Conservation (phyloP, 2,329 filamentous ascomycete genomes). For the Xylaria multiplex region DNA sequence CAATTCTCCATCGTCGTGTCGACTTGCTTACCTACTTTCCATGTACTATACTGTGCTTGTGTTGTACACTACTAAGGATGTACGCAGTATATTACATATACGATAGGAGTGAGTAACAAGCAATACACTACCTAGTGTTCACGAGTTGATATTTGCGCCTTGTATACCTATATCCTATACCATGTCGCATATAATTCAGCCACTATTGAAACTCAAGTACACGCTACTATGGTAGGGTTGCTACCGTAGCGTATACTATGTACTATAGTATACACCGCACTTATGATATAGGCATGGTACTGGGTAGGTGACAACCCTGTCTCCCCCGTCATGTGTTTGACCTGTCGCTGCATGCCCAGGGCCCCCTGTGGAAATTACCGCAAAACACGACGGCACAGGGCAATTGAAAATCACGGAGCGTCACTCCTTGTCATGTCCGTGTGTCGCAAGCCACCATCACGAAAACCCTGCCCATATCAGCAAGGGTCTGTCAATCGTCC, state of each 20-base stretch:
- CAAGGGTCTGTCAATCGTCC: slow-evolving; percentile 42
- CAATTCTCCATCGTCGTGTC: slow-evolving; percentile 17
- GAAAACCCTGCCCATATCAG: slow-evolving; percentile 38
- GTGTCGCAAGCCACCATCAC: slow-evolving; percentile 33
- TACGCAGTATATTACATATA: too few relatives aligned
- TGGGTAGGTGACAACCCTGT: slow-evolving; percentile 16
- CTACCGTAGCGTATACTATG: background rate
- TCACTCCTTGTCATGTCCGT: slow-evolving; percentile 28
- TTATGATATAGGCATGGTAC: background rate
- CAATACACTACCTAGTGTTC: too few relatives aligned
- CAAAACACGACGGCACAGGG: slow-evolving; percentile 23
- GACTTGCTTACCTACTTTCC: slow-evolving; percentile 3
- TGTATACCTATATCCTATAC: slow-evolving; percentile 13
- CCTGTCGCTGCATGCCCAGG: background rate
- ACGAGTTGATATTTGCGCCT: too few relatives aligned
- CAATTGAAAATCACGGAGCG: slow-evolving; percentile 22
- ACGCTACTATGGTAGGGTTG: slow-evolving; percentile 1
- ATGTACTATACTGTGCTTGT: background rate
- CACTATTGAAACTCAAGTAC: slow-evolving; percentile 29
- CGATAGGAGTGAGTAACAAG: too few relatives aligned
- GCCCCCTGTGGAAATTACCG: slow-evolving; percentile 24
- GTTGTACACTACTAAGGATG: background rate
- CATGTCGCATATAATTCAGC: slow-evolving; percentile 28
- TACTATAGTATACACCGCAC: background rate
- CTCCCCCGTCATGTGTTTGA: slow-evolving; percentile 26